Evolutionary conservation across 2,329 filamentous ascomycete genomes (phyloP), one percentile per base, ranked within the genome.

Genomic region (Talaromyces marneffei): DNA sequence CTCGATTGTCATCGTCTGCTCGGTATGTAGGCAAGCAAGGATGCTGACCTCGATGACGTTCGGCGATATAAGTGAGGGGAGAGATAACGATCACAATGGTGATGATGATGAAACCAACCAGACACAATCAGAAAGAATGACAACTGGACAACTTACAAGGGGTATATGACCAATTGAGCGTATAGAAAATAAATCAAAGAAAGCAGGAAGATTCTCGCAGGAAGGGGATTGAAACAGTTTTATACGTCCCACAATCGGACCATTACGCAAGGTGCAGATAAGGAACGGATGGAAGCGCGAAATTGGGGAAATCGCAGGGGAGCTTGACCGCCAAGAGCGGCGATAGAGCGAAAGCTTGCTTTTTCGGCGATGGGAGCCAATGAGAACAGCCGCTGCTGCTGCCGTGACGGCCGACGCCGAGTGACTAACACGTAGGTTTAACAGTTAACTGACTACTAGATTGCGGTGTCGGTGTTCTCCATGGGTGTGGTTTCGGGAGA

Each of bases 311-410:
- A 50, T 50, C 46, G 46, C 46, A 33, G 46, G 27, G 46, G 27
- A 58, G 56, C 56, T 58, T 50, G 56, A 58, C 56, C 56, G 56
- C 56, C 31, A 52, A 52, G n/a, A 57, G 29, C 55, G 56, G 56
- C 56, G 57, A 59, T 20, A 42, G 20, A n/a, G n/a, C n/a, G n/a
- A n/a, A 33, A 29, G 27, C 35, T 29, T 48, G 5, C 37, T 33
- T 33, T 29, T 18, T 63, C 61, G 61, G 61, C 61, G 61, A 20
- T 37, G 20, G 9, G 31, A 33, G 33, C 61, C 61, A 63, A 63
- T 63, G 25, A 50, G 25, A 44, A 7, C 7, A 10, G 18, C 58
- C 58, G 46, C 29, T 31, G 27, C 4, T n/a, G 29, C 10, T 16
- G 48, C 54, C 53, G 42, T 20, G 12, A 27, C 12, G 29, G 54